Percentiles rank a stretch among this genome's conserved stretches.
Conservation (phyloP, 75 land plant genomes). For the Pinus taeda region DNA sequence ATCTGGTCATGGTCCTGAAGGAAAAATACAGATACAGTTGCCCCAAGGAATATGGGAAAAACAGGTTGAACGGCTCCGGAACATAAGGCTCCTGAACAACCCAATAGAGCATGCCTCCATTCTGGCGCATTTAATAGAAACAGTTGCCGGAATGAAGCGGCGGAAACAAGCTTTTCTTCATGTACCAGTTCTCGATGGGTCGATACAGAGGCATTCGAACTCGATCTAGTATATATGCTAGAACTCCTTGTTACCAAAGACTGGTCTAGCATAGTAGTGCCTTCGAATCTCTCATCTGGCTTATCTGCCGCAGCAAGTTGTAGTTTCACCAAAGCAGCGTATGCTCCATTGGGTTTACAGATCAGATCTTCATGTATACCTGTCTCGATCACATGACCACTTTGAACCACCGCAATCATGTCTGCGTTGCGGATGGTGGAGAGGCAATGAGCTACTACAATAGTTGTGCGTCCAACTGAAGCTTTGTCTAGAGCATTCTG, state of each 20-base stretch:
- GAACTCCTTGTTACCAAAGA: constrained; percentile 9
- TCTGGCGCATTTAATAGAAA: constrained; percentile 65
- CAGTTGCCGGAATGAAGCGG: constrained; percentile 49
- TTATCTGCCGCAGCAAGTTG: background rate
- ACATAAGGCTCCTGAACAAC: constrained; percentile 40
- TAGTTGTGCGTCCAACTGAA: constrained; percentile 28
- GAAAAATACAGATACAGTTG: constrained; percentile 51
- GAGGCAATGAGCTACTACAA: constrained; percentile 34
- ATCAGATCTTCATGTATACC: constrained; percentile 13
- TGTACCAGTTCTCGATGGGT: constrained; percentile 1
- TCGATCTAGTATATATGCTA: constrained; percentile 1
- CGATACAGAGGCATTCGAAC: constrained; percentile 7
- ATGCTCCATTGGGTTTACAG: constrained; percentile 9
- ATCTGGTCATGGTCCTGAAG: constrained; percentile 24
- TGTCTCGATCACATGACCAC: constrained; percentile 17
- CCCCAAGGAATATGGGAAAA: constrained; percentile 44
- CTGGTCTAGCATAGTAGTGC: no score
- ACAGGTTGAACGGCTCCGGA: constrained; percentile 66
- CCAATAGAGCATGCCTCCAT: constrained; percentile 58
- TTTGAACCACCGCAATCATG: constrained; percentile 26
- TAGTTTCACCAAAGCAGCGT: constrained; percentile 20
- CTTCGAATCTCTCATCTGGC: background rate
- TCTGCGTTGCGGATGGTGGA: constrained; percentile 33
- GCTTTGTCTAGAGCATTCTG: constrained; percentile 25
- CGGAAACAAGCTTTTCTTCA: background rate